Conservation (phyloP, 129 eudicot species). For the Lonicera japonica region DNA sequence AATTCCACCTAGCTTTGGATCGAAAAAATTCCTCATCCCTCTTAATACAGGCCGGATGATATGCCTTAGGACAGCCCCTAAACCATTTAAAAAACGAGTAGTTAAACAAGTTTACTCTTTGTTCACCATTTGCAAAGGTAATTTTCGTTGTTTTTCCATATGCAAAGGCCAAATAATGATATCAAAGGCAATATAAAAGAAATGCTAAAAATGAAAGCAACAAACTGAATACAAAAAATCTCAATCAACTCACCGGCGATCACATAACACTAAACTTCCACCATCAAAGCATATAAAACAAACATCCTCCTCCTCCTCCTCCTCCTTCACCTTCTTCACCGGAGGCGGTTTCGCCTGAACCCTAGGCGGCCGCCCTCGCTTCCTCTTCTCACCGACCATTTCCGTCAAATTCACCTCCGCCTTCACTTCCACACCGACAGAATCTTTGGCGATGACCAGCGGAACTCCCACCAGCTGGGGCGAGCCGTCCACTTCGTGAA, state of each 20-base stretch:
- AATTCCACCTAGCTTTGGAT: slow-evolving; percentile 70
- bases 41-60: slow-evolving; percentile 81
- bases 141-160: neutral
- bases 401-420: slow-evolving; percentile 9
- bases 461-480: slow-evolving; percentile 38
- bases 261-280: slow-evolving; percentile 85
- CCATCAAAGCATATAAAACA: slow-evolving; percentile 98
- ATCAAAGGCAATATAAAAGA: too few species aligned
- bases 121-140: neutral
- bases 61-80: slow-evolving; percentile 94
- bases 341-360: slow-evolving; percentile 33
- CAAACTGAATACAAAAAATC: neutral
- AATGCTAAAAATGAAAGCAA: too few species aligned
- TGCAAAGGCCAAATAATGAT: too few species aligned
- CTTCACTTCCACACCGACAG: slow-evolving; percentile 12
- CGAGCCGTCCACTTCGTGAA: slow-evolving; percentile 14
- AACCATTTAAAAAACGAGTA: slow-evolving; percentile 15
- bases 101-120: neutral
- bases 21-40: slow-evolving; percentile 79
- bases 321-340: slow-evolving; percentile 46
- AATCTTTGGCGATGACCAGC: slow-evolving; percentile 7
- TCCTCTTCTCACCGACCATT: slow-evolving; percentile 28
- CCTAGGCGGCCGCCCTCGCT: slow-evolving; percentile 80
- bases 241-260: slow-evolving; percentile 63
- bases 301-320: slow-evolving; percentile 60